Evolutionary conservation across 2,329 filamentous ascomycete genomes (phyloP), one percentile per base, ranked within the genome.

Genomic region (Fusarium setosum): DNA sequence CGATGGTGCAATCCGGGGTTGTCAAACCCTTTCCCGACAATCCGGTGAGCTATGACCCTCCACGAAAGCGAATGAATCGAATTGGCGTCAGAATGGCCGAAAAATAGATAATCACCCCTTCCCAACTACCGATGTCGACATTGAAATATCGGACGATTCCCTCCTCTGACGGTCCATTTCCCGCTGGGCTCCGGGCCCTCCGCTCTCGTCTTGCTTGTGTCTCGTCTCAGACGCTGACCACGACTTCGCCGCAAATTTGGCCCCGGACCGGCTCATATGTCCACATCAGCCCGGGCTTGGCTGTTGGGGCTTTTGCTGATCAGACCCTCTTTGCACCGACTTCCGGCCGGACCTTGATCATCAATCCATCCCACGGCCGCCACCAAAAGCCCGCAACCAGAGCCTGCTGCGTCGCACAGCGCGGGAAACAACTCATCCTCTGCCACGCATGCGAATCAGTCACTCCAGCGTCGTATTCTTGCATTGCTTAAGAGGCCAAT

Each of bases 1-100:
- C 50, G 44, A 73, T 73, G 71, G 69, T 73, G 71, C 70, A 73
- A 73, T 73, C 65, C 60, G 63, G 69, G 67, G 67, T 68, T 51
- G 49, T 59, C 53, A 59, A 71, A 63, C 55, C 57, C 51, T 67
- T 56, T 65, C 54, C 61, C 60, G 59, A 58, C 52, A 63, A 65
- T 60, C 53, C 56, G 55, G 54, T 48, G 31, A 49, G 31, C 31
- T 49, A 49, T 24, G 20, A 21, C 44, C 44, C 20, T 48, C 44
- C 44, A 48, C 15, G 21, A 41, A 35, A 41, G 24, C 35, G 17
- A 29, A 42, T 42, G 47, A 49, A 35, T 50, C 37, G 37, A 26
- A 37, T 26, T 21, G 31, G 59, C 45, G 56, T 50, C 37, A 23
- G 21, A 41, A 32, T 34, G 44, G 32, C 11, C 38, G 40, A 31